Percentiles rank a stretch among this genome's conserved stretches.
phyloP scores from a whole-genome alignment of 2,329 filamentous ascomycete species.

The Pseudopyrenochaeta lycopersici region DNA sequence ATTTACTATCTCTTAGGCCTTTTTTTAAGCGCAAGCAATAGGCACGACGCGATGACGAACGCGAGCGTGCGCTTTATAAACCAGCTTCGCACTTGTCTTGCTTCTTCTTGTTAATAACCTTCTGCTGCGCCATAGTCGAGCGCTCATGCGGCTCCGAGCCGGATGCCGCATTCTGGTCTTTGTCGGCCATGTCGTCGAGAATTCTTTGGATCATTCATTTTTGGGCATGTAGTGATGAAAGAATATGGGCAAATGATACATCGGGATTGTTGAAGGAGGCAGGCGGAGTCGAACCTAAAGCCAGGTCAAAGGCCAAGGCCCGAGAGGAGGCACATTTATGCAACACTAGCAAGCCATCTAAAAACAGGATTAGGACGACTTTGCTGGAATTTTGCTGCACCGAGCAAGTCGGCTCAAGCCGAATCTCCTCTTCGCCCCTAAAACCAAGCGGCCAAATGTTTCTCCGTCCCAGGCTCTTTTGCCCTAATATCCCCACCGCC shows the following conservation, averaged over 20 bases:
- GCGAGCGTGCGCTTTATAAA: slow-evolving; percentile 54
- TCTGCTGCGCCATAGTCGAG: slow-evolving; percentile 58
- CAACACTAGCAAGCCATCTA: slow-evolving; percentile 23
- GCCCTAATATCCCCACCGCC: no score
- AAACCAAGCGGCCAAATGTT: no score
- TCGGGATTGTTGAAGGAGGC: slow-evolving; percentile 11
- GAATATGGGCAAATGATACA: neutral
- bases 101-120: slow-evolving; percentile 54
- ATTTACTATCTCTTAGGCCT: slow-evolving; percentile 57
- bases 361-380: slow-evolving; percentile 50
- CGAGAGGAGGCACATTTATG: slow-evolving; percentile 20
- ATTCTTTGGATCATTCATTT: slow-evolving; percentile 28
- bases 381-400: slow-evolving; percentile 24
- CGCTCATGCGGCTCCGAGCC: slow-evolving; percentile 50
- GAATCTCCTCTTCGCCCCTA: slow-evolving; percentile 9
- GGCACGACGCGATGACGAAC: slow-evolving; percentile 57
- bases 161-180: slow-evolving; percentile 29
- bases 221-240: neutral
- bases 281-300: no score
- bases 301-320: slow-evolving; percentile 7
- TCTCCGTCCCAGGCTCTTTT: no score
- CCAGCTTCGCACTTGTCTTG: slow-evolving; percentile 48
- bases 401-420: slow-evolving; percentile 17
- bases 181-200: slow-evolving; percentile 42
- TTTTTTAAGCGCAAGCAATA: slow-evolving; percentile 58